These are phyloP conservation scores for Globisporangium uncinulatum DNA, from an alignment of 352 stramenopile species.

Conservation along the genomic window DNA sequence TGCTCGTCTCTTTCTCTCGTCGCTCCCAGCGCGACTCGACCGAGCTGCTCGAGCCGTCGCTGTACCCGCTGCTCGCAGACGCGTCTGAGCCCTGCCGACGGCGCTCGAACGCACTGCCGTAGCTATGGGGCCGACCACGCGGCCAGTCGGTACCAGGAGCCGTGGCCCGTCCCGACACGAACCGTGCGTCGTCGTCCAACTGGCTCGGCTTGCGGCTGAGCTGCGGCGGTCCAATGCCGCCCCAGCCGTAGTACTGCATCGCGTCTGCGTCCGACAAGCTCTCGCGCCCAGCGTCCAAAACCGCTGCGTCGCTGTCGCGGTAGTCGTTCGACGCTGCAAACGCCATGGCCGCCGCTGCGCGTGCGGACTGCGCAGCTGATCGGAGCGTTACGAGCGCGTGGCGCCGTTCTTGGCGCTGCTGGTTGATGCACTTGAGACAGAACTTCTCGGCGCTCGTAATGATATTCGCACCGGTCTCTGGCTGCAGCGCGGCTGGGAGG, in stretches of 20 bases:
- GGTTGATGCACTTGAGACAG: slow-evolving; percentile 75
- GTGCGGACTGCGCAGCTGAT: slow-evolving; percentile 8
- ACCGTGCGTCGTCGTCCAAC: slow-evolving; percentile 22
- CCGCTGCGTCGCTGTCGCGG: neutral
- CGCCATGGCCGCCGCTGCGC: neutral
- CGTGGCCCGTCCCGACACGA: slow-evolving; percentile 35
- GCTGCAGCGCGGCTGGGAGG: slow-evolving; percentile 45
- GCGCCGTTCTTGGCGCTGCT: slow-evolving; percentile 46
- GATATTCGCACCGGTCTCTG: slow-evolving; percentile 42
- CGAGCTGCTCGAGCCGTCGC: slow-evolving; percentile 20
- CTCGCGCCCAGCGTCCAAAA: neutral
- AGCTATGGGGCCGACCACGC: neutral
- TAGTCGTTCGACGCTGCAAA: neutral
- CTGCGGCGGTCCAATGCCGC: slow-evolving; percentile 28
- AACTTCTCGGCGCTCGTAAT: slow-evolving; percentile 79
- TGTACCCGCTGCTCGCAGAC: slow-evolving; percentile 26
- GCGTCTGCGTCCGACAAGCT: neutral
- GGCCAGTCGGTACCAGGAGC: slow-evolving; percentile 25
- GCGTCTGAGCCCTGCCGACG: slow-evolving; percentile 38
- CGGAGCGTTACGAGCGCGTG: slow-evolving; percentile 13
- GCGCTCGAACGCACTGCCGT: slow-evolving; percentile 19
- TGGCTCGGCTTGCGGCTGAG: slow-evolving; percentile 35
- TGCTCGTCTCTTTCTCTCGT: slow-evolving; percentile 7
- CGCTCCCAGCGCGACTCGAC: slow-evolving; percentile 11
- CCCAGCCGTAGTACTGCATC: slow-evolving; percentile 17